phyloP scores from a whole-genome alignment of 768 basidiomycete species.

The Boletus vinaceobasis region DNA sequence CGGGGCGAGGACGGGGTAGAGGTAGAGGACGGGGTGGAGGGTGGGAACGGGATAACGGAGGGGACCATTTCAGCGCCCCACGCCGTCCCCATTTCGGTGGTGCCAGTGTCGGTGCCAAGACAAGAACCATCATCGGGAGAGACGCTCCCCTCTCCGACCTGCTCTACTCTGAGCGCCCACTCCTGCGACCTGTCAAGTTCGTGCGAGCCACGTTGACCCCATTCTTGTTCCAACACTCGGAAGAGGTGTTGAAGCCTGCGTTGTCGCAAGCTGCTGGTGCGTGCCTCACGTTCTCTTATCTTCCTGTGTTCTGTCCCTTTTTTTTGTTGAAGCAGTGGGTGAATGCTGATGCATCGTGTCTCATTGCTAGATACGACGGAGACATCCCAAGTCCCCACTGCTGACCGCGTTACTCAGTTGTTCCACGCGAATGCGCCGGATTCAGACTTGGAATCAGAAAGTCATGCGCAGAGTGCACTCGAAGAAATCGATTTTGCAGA shows the following conservation, averaged over 20 bases:
- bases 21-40: slow-evolving; percentile 20
- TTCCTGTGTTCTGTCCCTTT: neutral
- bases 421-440: slow-evolving; percentile 43
- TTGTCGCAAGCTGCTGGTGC: slow-evolving; percentile 49
- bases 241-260: slow-evolving; percentile 57
- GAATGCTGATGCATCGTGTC: slow-evolving; percentile 1
- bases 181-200: slow-evolving; percentile 65
- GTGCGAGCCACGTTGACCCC: slow-evolving; percentile 56
- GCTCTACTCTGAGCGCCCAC: slow-evolving; percentile 55
- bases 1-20: slow-evolving; percentile 24
- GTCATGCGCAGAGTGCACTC: slow-evolving; percentile 33
- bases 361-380: slow-evolving; percentile 36
- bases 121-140: slow-evolving; percentile 8
- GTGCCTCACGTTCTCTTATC: neutral
- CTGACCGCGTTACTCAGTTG: slow-evolving; percentile 59
- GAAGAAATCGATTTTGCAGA: slow-evolving; percentile 70
- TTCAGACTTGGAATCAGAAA: slow-evolving; percentile 30
- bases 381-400: slow-evolving; percentile 62
- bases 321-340: neutral
- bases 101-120: neutral
- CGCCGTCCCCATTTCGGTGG: slow-evolving; percentile 4
- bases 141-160: slow-evolving; percentile 53
- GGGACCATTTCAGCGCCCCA: neutral
- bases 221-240: slow-evolving; percentile 51
- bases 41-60: neutral